Percentiles rank a stretch among this genome's conserved stretches.
These are phyloP conservation scores for Aspergillus sojae DNA, from an alignment of 2,329 filamentous ascomycete species.

Conservation along the genomic window DNA sequence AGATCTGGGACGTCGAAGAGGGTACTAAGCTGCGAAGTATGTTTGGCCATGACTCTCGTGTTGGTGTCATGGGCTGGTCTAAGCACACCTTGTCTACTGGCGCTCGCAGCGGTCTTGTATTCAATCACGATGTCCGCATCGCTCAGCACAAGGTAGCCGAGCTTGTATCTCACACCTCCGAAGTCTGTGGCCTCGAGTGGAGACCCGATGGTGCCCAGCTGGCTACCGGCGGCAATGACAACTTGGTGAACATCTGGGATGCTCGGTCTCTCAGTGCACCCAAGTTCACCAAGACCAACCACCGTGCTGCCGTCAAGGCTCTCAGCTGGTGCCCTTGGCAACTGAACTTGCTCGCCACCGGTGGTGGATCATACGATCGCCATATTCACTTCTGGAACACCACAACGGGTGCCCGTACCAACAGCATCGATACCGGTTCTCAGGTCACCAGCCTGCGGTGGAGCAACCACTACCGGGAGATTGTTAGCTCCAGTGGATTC, in stretches of 20 bases:
- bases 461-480: slow-evolving; percentile 97
- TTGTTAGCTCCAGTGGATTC: slow-evolving; percentile 95
- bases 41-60: slow-evolving; percentile 94
- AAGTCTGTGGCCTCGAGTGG: slow-evolving; percentile 98
- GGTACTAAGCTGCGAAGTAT: slow-evolving; percentile 95
- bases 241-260: slow-evolving; percentile 98
- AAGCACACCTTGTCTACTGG: slow-evolving; percentile 97
- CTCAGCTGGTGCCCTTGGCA: slow-evolving; percentile 99
- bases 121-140: slow-evolving; percentile 97
- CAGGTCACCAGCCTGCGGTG: slow-evolving; percentile 96
- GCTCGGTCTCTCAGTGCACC: slow-evolving; percentile 88
- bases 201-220: slow-evolving; percentile 94
- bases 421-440: slow-evolving; percentile 97
- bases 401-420: slow-evolving; percentile 93
- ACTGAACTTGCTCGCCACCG: slow-evolving; percentile 92
- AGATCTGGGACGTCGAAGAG: slow-evolving; percentile 99
- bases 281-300: slow-evolving; percentile 99
- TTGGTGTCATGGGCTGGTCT: slow-evolving; percentile 98
- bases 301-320: slow-evolving; percentile 97
- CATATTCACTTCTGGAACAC: slow-evolving; percentile 99
- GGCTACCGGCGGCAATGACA: slow-evolving; percentile 97
- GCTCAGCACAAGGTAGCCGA: slow-evolving; percentile 98
- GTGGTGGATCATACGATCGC: slow-evolving; percentile 92
- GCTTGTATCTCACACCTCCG: slow-evolving; percentile 93
- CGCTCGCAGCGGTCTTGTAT: slow-evolving; percentile 90